A percentile compares a stretch with the other conserved stretches of the same genome.
Evolutionary conservation across 768 basidiomycete species (phyloP).

Genomic region (Termitomyces sp.): DNA sequence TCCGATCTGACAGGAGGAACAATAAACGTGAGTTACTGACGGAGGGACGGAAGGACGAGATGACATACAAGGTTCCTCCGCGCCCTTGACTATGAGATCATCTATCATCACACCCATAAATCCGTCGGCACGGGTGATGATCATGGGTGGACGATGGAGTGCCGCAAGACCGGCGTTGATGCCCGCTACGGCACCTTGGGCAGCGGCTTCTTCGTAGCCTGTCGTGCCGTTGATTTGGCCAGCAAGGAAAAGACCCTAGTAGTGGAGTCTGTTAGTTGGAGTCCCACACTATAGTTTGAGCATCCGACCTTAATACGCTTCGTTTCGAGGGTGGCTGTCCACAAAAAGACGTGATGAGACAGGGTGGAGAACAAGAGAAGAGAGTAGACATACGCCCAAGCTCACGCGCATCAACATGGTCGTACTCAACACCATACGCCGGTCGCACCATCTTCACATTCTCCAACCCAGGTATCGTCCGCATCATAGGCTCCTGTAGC

Average conservation of each 20-base stretch:
- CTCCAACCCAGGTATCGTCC: constrained; percentile 81
- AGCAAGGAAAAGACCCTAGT: constrained; percentile 78
- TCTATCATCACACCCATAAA: constrained; percentile 92
- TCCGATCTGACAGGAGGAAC: constrained; percentile 59
- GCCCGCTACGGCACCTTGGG: constrained; percentile 85
- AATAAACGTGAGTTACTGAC: background rate
- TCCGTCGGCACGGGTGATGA: constrained; percentile 80
- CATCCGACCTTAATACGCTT: constrained; percentile 67
- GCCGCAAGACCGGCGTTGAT: constrained; percentile 82
- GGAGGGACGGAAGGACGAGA: background rate
- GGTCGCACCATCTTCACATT: constrained; percentile 80
- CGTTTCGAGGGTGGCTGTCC: constrained; percentile 78
- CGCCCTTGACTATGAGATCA: constrained; percentile 83
- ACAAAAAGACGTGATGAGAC: background rate
- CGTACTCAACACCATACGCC: constrained; percentile 93
- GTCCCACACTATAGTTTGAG: background rate
- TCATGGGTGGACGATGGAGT: constrained; percentile 47
- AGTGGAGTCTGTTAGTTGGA: background rate
- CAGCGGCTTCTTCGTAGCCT: constrained; percentile 93
- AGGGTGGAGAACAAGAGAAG: background rate
- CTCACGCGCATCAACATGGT: constrained; percentile 85
- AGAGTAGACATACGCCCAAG: constrained; percentile 51
- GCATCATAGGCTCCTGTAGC: constrained; percentile 77
- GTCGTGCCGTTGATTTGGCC: constrained; percentile 94
- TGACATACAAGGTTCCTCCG: constrained; percentile 83